Base-by-base conservation (phyloP, 208 protist genomes). In the Crithidia bombi region DNA sequence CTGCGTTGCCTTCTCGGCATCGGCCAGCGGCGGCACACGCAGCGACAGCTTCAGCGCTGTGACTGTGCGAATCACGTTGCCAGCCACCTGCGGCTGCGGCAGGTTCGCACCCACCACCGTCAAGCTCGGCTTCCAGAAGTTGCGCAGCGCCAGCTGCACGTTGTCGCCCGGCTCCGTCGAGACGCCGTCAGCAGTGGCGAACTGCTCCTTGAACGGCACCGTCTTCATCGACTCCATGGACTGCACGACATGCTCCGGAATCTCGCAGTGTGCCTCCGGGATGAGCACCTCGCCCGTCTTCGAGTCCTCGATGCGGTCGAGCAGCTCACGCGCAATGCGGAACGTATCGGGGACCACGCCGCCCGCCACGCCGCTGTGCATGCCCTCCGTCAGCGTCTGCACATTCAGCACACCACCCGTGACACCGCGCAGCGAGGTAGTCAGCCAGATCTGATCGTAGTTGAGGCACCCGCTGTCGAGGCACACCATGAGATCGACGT, bases 391-490 rank as follows among this genome's bases (percentile, higher is more conserved):
- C 52, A 98, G 71, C 11, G 91, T 87, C 46, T 83, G 64, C 14
- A 98, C 91, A 0, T 62, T 82, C 19, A 99, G 84, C 32, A 82
- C 72, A 44, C 96, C 97, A 46, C 62, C 80, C 2, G 84, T 57
- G 7, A 98, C 72, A 35, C 98, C 97, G 59, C 97, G 91, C 35
- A 99, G 81, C 6, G 93, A 96, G 12, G 90, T 95, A 44, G 95
- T 98, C 28, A 98, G 81, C 96, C 96, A 99, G 33, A 99, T 52
- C 72, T 97, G 88, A 17, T 98, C 85, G 69, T 99, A 99, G 68
- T 97, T 98, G 56, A 93, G 79, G 61, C 75, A 80, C 47, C 97
- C 98, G 75, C 83, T 93, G 81, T 99, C 97, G 17, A 99, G 79
- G 74, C 96, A 98, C n/a, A 98, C 78, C 68, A 99, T 88, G 6